Base-by-base conservation (phyloP, 768 basidiomycete genomes). In the Phaeotremella fagi region DNA sequence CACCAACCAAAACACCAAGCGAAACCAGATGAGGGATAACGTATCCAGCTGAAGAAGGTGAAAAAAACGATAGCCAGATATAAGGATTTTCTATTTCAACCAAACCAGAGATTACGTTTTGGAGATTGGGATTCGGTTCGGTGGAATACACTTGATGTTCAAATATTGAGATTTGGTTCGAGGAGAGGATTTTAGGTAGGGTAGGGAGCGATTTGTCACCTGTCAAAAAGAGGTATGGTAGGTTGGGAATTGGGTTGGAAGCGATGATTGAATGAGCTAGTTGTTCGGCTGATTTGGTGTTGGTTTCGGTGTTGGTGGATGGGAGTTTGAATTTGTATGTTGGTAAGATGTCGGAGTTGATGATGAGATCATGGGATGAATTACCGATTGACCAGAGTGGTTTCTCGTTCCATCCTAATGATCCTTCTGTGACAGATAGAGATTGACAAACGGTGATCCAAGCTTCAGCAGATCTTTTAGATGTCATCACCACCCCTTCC, bases 401-500 rank as follows among this genome's bases (percentile, higher is more conserved):
- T 12, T 11, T 9, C 22, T 12, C 20, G 20, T 41, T 22, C 38
- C 12, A 14, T 20, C 22, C 38, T 20, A 41, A 18, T 41, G 12
- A 14, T 12, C 38, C 12, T 41, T 22, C 7, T 41, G 38, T 20
- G 22, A 41, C 38, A 41, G 38, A 11, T 41, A 12, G 18, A 22
- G 6, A 12, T n/a, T n/a, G n/a, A n/a, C n/a, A n/a, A n/a, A n/a
- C n/a, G n/a, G n/a, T n/a, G n/a, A n/a, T n/a, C 38, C 38, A 41
- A 18, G 12, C 18, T 18, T 41, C 38, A 12, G 12, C 38, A 41
- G 38, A 12, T 22, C 38, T 41, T 41, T 41, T 41, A 6, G 38
- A 41, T 11, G 38, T 41, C 38, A 41, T 41, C 22, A 41, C 22
- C 38, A 41, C 38, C 38, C 38, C 38, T 41, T 41, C 38, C 38